Conservation (phyloP, 1,284 basidiomycete genomes). For the Phylloporus sp. region DNA sequence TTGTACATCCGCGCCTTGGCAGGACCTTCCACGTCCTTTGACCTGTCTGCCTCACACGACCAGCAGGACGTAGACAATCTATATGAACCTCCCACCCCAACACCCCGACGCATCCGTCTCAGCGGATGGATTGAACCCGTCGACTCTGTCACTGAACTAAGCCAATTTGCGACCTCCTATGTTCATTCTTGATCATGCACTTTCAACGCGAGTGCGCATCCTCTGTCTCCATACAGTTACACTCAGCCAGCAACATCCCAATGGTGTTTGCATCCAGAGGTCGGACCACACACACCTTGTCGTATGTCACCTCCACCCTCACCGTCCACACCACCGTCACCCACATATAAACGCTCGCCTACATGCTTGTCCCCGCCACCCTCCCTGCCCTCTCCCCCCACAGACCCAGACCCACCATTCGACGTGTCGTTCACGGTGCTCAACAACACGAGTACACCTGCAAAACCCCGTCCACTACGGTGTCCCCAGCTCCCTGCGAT, state of each 20-base stretch:
- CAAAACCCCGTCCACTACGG: constrained; percentile 22
- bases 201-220: not conserved
- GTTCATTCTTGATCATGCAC: constrained; percentile 4
- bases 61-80: constrained; percentile 13
- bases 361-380: not conserved
- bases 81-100: constrained; percentile 18
- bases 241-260: no score
- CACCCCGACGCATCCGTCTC: constrained; percentile 46
- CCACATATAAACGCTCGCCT: not conserved
- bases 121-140: constrained; percentile 56
- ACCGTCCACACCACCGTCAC: not conserved
- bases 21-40: constrained; percentile 13
- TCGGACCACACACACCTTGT: not conserved
- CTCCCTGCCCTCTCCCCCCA: constrained; percentile 4
- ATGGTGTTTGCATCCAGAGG: not conserved
- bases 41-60: not conserved
- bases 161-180: constrained; percentile 20
- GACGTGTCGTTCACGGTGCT: constrained; percentile 30
- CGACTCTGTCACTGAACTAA: constrained; percentile 42
- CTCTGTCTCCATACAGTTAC: not conserved
- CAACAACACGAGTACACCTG: constrained; percentile 34
- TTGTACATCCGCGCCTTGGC: constrained; percentile 37
- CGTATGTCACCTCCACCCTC: not conserved
- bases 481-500: no score
- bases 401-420: constrained; percentile 22